Evolutionary conservation across 1,284 basidiomycete genomes (phyloP), one percentile per base, ranked within the genome.

Genomic region (Athelia psychrophila): DNA sequence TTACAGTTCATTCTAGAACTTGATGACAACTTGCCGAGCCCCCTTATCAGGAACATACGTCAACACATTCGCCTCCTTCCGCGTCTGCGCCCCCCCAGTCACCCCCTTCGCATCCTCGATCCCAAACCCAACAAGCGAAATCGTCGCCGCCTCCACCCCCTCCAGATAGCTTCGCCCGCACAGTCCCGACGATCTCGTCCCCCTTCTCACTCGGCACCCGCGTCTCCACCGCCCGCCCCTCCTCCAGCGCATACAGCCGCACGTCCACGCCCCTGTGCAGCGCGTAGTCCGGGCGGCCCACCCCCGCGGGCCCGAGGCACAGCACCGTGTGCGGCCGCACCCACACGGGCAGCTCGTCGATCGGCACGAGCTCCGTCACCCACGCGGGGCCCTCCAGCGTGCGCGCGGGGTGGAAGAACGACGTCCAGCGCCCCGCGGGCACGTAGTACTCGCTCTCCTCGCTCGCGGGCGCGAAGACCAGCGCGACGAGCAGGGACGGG

Each of bases 341-440:
- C 78, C 81, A 88, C 18, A 89, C 79, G 6, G 86, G 85, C 44
- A 89, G 77, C 54, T 80, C 77, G 56, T 81, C 73, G 22, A 84
- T 61, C 24, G 80, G 74, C 15, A 84, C 77, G 48, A 71, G 66
- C 59, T 85, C 81, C 48, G 75, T 77, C 52, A 85, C 64, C 83
- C 83, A 86, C 6, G 54, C 56, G 0, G 82, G 81, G 1, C 84
- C 81, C 40, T 70, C 60, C 16, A 79, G 59, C 8, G 69, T 71
- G 48, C 79, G 75, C 50, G 68, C 64, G 3, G 78, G 74, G 56
- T 82, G 64, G 69, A 79, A 83, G 64, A 80, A 79, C 13, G 27
- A 30, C 27, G 27, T 6, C 81, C 81, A 83, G 12, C 64, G 69
- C 12, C 81, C 81, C 2, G 70, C 68, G 19, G 81, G 81, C 44